Evolutionary conservation across 2,329 filamentous ascomycete species (phyloP).

Genomic region (Tolypocladium amazonense): DNA sequence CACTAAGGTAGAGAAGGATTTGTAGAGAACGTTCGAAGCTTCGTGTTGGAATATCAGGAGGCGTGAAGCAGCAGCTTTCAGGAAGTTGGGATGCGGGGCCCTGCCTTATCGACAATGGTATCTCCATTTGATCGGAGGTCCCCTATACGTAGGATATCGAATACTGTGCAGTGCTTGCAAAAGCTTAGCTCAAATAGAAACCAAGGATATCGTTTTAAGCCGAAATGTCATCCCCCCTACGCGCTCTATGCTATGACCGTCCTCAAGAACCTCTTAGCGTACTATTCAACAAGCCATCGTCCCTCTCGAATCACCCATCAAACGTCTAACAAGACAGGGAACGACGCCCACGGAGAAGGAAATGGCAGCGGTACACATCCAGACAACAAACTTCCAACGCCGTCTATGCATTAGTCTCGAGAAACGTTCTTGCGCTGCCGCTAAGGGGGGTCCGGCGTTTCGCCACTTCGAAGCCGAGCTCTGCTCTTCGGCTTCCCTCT

Average conservation of each 20-base stretch:
- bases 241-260: neutral
- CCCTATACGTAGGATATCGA: no score
- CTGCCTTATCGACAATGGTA: neutral
- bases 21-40: neutral
- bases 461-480: neutral
- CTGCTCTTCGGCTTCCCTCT: neutral
- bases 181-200: neutral
- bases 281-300: neutral
- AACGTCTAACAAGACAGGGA: neutral
- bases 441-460: neutral
- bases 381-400: conserved; percentile 14
- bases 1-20: conserved; percentile 13
- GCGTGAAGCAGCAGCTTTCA: neutral
- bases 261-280: neutral
- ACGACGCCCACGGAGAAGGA: neutral
- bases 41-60: neutral
- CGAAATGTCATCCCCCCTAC: neutral
- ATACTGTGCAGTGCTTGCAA: neutral
- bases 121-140: neutral
- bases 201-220: neutral
- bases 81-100: neutral
- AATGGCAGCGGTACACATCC: neutral
- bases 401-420: conserved; percentile 21
- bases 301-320: neutral
- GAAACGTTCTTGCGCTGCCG: neutral